A percentile compares a stretch with the other conserved stretches of the same genome.
Conservation (phyloP, 805 yeast species). For the Lachancea waltii region DNA sequence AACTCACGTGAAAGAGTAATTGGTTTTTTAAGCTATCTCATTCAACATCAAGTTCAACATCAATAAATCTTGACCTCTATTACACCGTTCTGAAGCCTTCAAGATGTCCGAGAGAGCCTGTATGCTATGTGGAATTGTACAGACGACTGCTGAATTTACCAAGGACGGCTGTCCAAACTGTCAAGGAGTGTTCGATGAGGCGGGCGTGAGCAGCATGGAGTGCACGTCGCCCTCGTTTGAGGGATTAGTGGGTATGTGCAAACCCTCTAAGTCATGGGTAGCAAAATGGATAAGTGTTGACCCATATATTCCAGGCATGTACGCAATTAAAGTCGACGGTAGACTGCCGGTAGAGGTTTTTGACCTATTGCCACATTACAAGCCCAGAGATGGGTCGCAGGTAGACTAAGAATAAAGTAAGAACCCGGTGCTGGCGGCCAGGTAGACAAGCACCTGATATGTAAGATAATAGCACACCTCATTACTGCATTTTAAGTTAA, state of each 20-base stretch:
- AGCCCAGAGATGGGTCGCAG: conserved; percentile 93
- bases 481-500: background rate
- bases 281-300: conserved; percentile 93
- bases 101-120: conserved; percentile 73
- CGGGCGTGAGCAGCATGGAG: conserved; percentile 80
- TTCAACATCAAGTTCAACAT: too few species aligned
- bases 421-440: background rate
- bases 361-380: conserved; percentile 66
- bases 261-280: conserved; percentile 85
- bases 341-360: conserved; percentile 82
- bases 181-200: conserved; percentile 77
- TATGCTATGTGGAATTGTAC: conserved; percentile 92
- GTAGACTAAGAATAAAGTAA: conserved; percentile 34
- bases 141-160: conserved; percentile 70
- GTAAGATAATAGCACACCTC: background rate
- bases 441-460: background rate
- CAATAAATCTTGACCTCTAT: too few species aligned
- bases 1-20: too few species aligned
- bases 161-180: conserved; percentile 94
- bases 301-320: conserved; percentile 79
- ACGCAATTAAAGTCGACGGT: conserved; percentile 91
- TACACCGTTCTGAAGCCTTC: too few species aligned
- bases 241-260: conserved; percentile 87
- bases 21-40: too few species aligned
- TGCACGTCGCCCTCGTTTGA: conserved; percentile 96